Evolutionary conservation across 2,329 filamentous ascomycete species (phyloP), one percentile per base, ranked within the genome.

Genomic region (Triangularia setosa): DNA sequence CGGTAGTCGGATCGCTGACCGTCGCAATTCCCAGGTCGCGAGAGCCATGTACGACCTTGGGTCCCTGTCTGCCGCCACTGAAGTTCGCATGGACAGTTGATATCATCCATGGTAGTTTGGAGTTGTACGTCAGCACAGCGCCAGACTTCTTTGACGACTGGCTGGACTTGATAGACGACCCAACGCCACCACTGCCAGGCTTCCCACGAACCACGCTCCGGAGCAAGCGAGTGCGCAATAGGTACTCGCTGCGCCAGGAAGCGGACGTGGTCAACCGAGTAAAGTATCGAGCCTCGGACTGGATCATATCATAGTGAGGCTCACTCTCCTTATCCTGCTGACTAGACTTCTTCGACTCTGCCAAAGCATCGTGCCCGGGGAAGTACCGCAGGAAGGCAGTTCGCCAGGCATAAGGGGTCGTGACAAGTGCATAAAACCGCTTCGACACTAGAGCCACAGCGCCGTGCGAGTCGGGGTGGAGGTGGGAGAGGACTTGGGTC

Each of bases 241-340:
- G 90, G 73, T 98, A 99, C 76, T 99, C 95, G 76, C 92, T 97
- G 70, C 94, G 87, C 94, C 95, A 98, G 8, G 93, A 95, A n/a
- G 93, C 90, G 66, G 93, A 79, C 3, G 88, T 83, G 9, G 91
- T 96, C 62, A 99, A 83, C 53, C 93, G 87, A 16, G 91, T 87
- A 73, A 98, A 99, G 68, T 87, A 85, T 54, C 93, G 90, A 70
- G 86, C 85, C 73, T 95, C 90, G 0, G 90, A 89, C 27, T 86
- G 85, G 54, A 93, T 79, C 62, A 75, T 76, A 72, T 86, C 87
- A 21, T 48, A n/a, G 61, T 78, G 76, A 55, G 77, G 75, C 35
- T 85, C 79, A 24, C 80, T 76, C 23, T 81, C 79, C 70, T 79
- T 78, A 1, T 77, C 71, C 21, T 76, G 75, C 14, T 71, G 72